Conservation (phyloP, 257 asterid species). For the Salvia splendens region DNA sequence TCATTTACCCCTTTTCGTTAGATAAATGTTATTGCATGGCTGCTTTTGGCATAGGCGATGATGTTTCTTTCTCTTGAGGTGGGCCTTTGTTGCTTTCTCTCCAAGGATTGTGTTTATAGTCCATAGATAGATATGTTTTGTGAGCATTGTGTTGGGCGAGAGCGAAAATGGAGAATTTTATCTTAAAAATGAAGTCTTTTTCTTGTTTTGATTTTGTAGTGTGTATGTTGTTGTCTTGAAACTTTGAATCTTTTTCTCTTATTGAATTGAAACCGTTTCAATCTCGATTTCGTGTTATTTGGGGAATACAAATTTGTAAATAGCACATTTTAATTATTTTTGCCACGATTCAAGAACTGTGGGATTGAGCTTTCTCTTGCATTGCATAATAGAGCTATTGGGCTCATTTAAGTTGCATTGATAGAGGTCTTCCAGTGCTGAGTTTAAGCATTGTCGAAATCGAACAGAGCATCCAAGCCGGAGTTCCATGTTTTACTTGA, state of each 20-base stretch:
- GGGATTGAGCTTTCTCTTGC: constrained; percentile 16
- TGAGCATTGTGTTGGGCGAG: constrained; percentile 14
- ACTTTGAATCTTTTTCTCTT: not conserved
- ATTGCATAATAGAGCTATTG: constrained; percentile 18
- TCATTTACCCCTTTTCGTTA: not conserved
- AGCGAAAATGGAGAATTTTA: not conserved
- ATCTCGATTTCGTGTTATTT: constrained; percentile 14
- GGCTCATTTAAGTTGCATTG: constrained; percentile 13
- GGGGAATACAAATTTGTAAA: constrained; percentile 27
- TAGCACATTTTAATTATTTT: not conserved
- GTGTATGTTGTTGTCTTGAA: not conserved
- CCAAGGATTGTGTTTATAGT: constrained; percentile 21
- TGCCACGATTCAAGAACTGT: not conserved
- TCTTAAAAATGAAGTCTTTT: not conserved
- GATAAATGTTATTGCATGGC: constrained; percentile 32
- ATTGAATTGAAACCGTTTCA: not conserved
- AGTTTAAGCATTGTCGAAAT: constrained; percentile 26
- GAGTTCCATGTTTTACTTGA: constrained; percentile 15
- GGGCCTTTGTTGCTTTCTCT: constrained; percentile 17
- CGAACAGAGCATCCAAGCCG: constrained; percentile 3
- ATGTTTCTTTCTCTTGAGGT: constrained; percentile 11
- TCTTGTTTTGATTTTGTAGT: constrained; percentile 13
- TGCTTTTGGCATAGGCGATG: constrained; percentile 20
- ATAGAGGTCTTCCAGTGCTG: not conserved
- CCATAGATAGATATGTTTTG: not conserved